Evolutionary conservation across 805 yeast genomes (phyloP), one percentile per base, ranked within the genome.

Genomic region (Wickerhamiella occidentalis): DNA sequence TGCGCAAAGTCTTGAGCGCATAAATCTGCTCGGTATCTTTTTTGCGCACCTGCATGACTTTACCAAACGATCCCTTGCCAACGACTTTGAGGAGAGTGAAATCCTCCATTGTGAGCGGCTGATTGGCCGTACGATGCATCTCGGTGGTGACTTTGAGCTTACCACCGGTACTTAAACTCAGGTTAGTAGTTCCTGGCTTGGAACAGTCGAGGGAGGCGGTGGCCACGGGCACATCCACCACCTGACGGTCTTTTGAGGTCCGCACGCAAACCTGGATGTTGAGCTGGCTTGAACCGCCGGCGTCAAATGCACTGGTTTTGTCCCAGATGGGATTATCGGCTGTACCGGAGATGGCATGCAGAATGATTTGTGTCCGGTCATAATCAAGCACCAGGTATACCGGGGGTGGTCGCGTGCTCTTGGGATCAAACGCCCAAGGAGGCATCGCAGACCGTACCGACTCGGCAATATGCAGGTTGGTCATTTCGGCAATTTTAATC

Each of bases 31-130:
- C 82, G 2, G 98, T 92, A 65, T 92, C 98, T 58, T 85, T 85
- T 68, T 92, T 92, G 55, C 87, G 80, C 38, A 92, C 98, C 67
- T 92, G 98, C 97, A 92, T 92, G 48, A 92, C 98, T 67, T 92
- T 92, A 47, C 98, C 98, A 64, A 92, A 92, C 8, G 96, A 87
- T 6, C 98, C 98, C 64, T 92, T 92, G 33, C 98, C 98, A 49
- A 92, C 86, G 19, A 92, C 98, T 66, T 92, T 92, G 57, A 92
- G 73, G 47, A 92, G 69, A 59, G 87, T 95, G 67, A 92, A 90
- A 61, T 90, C 96, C 51, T 87, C 95, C 56, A 92, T 86, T 0
- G 86, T 73, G 45, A 92, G 70, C 45, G 82, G 82, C 55, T 80
- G 56, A 52, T 58, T 58, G n/a, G 43, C 37, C 42, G 61, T 58